A percentile compares a stretch with the other conserved stretches of the same genome.
Conservation (phyloP, 2,329 filamentous ascomycete species). For the Alternaria arborescens region DNA sequence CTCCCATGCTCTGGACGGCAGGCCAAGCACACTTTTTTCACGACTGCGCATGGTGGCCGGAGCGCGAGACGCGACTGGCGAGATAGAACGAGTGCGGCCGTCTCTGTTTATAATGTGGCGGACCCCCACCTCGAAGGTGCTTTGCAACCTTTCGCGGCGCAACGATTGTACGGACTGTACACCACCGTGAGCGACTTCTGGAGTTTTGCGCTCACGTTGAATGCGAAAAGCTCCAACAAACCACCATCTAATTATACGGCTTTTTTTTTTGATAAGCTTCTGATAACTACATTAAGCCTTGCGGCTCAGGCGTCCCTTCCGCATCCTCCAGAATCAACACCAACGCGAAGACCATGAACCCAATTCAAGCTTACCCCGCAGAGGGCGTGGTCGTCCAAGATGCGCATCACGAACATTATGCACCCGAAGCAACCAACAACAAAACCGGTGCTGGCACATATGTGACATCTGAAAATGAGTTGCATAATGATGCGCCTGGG, state of each 20-base stretch:
- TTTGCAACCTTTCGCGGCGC: conserved; percentile 14
- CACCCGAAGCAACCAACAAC: conserved; percentile 19
- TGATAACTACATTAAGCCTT: neutral
- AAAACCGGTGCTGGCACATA: conserved; percentile 30
- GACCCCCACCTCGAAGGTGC: conserved; percentile 17
- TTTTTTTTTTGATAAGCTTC: neutral
- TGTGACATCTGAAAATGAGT: conserved; percentile 43
- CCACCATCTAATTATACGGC: neutral
- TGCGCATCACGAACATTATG: conserved; percentile 31
- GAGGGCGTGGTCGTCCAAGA: conserved; percentile 23
- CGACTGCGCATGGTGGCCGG: conserved; percentile 14
- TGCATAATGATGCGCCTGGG: conserved; percentile 18
- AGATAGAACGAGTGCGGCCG: neutral
- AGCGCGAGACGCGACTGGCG: conserved; percentile 12
- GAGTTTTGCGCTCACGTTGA: conserved; percentile 53
- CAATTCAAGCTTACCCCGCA: conserved; percentile 21
- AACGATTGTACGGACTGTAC: conserved; percentile 12
- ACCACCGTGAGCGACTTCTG: conserved; percentile 51
- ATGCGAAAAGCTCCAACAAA: conserved; percentile 47
- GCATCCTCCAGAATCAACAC: neutral
- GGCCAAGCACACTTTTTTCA: conserved; percentile 35
- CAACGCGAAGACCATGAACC: conserved; percentile 17
- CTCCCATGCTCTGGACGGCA: conserved; percentile 18
- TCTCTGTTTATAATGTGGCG: conserved; percentile 34
- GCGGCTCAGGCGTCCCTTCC: neutral